Evolutionary conservation across 2,329 filamentous ascomycete genomes (phyloP), one percentile per base, ranked within the genome.

Genomic region (Neofusicoccum umdonicola): DNA sequence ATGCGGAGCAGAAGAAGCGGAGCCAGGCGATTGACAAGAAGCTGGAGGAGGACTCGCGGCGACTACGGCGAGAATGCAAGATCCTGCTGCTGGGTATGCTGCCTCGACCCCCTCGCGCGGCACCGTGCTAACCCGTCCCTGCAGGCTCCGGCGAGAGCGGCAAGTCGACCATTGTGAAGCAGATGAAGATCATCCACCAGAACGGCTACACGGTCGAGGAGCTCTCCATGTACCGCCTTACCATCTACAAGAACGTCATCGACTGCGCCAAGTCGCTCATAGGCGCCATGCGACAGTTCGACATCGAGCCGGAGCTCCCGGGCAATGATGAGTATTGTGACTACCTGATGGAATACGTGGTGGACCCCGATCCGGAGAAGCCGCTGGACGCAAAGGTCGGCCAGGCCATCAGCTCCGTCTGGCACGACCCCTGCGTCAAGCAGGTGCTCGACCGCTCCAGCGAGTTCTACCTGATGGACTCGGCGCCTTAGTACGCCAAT

Each of bases 131-230:
- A 77, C 71, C 48, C 48, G 62, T 15, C 41, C 27, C 64, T 66
- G 56, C 77, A 97, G 95, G 95, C 69, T 98, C 95, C 69, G 95
- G 95, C 69, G 95, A 99, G 82, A 98, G 94, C 79, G 95, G 95
- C 71, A 99, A 99, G 81, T 98, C 95, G 65, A 99, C 95, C 9
- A 98, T 99, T 73, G 95, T 99, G 71, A 99, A 99, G 80, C 95
- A 99, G 84, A 99, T 99, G 95, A 99, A 98, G 81, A 99, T 99
- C 72, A 98, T 99, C 74, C 95, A 99, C 76, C 90, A 98, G 73
- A 97, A 97, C 80, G 95, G 95, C 67, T 99, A 99, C 80, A 93
- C 92, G 11, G 88, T 92, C 70, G 94, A 98, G 72, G 95, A 99
- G 79, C 85, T 98, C 57, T 90, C 90, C 73, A 90, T 97, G 76